Evolutionary conservation across 2,329 filamentous ascomycete species (phyloP), one percentile per base, ranked within the genome.

Genomic region (Ceratocystis destructans): DNA sequence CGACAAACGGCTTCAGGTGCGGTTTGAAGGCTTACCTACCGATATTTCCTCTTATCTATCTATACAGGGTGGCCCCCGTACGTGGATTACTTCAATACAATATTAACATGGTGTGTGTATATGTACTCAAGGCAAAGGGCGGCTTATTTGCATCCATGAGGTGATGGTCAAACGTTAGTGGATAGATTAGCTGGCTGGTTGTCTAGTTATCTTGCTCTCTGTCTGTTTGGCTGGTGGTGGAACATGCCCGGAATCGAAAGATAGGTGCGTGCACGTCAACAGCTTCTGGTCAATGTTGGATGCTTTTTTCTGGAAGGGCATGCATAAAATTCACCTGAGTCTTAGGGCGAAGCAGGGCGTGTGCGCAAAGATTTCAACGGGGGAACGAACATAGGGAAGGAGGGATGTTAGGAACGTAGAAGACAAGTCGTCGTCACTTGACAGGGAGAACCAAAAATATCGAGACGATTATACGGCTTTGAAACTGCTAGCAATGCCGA

Each of bases 241-340:
- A 37, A 59, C 53, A 59, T 17, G 22, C n/a, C 25, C 37, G 28
- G 53, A 59, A 59, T 59, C 53, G 53, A 59, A 59, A 59, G 53
- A 33, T 59, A n/a, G n/a, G 53, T n/a, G 53, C 28, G 53, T 59
- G 28, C 53, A 57, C 53, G 15, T 57, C 8, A n/a, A 57, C 25
- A 57, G 17, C 22, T 57, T 57, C 25, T 33, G 53, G 25, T 28
- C 53, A 57, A 15, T 37, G 53, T 31, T 31, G 17, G 33, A 37
- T 28, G 28, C 25, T 59, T 25, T 31, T 25, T 59, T 59, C 53
- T 59, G 28, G 53, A 37, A 59, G 28, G 53, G 5, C 25, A 31
- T n/a, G 53, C 53, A 59, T 33, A 31, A 37, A n/a, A 17, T 12
- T 10, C 20, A 15, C 48, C 20, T 33, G 28, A 59, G 17, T 17